A percentile compares a stretch with the other conserved stretches of the same genome.
phyloP scores from a whole-genome alignment of 1,139 yeast species.

The Scheffersomyces segobiensis region DNA sequence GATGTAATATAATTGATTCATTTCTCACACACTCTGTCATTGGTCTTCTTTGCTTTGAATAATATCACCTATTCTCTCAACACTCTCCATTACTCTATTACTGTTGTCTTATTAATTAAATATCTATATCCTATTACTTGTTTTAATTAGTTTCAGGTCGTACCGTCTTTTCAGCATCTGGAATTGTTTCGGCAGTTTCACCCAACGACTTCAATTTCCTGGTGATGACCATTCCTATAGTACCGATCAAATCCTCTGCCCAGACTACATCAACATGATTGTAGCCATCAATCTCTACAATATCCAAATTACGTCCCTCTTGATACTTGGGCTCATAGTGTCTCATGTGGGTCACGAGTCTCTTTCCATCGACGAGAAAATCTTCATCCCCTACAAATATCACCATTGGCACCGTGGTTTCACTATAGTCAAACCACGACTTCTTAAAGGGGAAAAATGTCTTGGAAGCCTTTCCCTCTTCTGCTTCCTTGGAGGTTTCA shows the following conservation, averaged over 20 bases:
- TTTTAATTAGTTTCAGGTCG: background rate
- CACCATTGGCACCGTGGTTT: conserved; percentile 52
- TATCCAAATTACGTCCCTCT: conserved; percentile 39
- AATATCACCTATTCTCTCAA: too few relatives aligned
- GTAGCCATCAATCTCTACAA: conserved; percentile 45
- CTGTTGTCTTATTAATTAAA: too few relatives aligned
- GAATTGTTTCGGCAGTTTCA: background rate
- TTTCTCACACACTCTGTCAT: too few relatives aligned
- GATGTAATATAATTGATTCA: too few relatives aligned
- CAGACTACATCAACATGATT: conserved; percentile 57
- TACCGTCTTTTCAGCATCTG: background rate
- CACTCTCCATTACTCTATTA: background rate
- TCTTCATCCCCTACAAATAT: conserved; percentile 66
- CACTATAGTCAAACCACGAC: conserved; percentile 53
- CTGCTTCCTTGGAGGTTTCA: background rate
- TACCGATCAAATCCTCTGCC: conserved; percentile 50
- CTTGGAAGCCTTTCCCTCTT: conserved; percentile 33
- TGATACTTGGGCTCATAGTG: conserved; percentile 47
- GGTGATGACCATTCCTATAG: conserved; percentile 23
- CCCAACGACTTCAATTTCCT: conserved; percentile 2
- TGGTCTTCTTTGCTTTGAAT: background rate
- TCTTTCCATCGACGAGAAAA: conserved; percentile 63
- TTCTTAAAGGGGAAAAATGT: conserved; percentile 53
- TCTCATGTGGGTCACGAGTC: conserved; percentile 53
- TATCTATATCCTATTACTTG: background rate